Evolutionary conservation across 2,329 filamentous ascomycete species (phyloP), one percentile per base, ranked within the genome.

Genomic region (Aspergillus bombycis): DNA sequence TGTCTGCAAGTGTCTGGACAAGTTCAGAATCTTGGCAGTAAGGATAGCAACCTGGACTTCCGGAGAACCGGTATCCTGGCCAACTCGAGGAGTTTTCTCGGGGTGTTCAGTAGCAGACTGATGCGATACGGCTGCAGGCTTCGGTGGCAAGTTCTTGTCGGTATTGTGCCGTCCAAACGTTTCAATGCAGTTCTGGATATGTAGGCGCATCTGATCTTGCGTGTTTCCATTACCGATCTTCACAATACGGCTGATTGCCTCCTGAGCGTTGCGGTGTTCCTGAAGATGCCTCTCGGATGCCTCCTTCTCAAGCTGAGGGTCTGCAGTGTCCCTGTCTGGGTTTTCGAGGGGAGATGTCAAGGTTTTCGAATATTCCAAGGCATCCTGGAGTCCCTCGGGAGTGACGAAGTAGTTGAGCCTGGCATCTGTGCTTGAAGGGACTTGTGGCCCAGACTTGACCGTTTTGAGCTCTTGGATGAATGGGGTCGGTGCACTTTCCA

Each of bases 1-100:
- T 48, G 82, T 84, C 73, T 90, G 85, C 58, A 97, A 79, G 68
- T 90, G 89, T 69, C 91, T 85, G 19, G 91, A 89, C 57, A 99
- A 78, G 28, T 90, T 89, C 67, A 92, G 85, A 75, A 99, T 99
- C 85, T 97, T 98, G 62, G 93, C 87, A 3, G 95, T 99, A 76
- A 99, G 79, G 71, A 99, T 96, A 53, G 93, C 94, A 69, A 96
- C 93, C 83, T 99, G 95, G n/a, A 99, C 96, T 80, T 99, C 95
- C 8, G 92, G 92, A 71, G 92, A 96, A 41, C 95, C 95, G 0
- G 94, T 99, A 76, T 99, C 95, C 6, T 91, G 91, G 0, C 95
- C 95, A n/a, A 89, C 88, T 36, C 96, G 90, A 56, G 86, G 85
- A 0, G 83, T 84, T 69, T 86, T 86, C 30, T 80, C 68, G 7